A percentile compares a stretch with the other conserved stretches of the same genome.
Conservation (phyloP, 257 asterid species). For the Solanum tarijense region DNA sequence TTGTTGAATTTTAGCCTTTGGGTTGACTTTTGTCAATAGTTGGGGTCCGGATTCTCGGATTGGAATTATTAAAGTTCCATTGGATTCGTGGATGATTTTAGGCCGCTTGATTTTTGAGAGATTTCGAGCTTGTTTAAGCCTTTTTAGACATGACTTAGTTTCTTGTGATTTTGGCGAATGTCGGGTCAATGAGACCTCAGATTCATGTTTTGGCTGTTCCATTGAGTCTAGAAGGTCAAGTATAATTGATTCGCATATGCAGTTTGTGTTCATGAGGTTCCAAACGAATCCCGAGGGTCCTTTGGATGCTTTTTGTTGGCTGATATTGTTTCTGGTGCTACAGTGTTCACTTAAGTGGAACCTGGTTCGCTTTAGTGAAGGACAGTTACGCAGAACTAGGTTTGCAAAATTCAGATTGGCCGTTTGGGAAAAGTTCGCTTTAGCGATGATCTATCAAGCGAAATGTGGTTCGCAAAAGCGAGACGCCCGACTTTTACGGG, state of each 20-base stretch:
- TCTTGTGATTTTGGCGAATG: no score
- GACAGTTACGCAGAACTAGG: not conserved
- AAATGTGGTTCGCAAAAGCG: not conserved
- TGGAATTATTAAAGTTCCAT: no score
- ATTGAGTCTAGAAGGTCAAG: not conserved
- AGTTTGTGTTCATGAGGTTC: not conserved
- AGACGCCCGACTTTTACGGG: not conserved
- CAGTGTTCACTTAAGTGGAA: not conserved
- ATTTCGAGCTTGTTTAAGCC: not conserved
- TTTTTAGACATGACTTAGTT: not conserved
- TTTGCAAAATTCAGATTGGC: not conserved
- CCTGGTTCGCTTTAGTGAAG: not conserved
- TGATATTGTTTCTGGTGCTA: not conserved
- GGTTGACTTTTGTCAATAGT: no score
- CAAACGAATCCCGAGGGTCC: not conserved
- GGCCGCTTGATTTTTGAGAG: not conserved
- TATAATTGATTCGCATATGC: not conserved
- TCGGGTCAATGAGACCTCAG: not conserved
- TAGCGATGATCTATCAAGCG: not conserved
- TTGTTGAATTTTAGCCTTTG: not conserved
- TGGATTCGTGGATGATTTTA: not conserved
- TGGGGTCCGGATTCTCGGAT: no score
- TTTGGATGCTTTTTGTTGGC: not conserved
- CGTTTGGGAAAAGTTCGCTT: no score
- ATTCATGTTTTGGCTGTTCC: no score